These are phyloP conservation scores for Ganoderma sinense DNA, from an alignment of 1,284 basidiomycete genomes.

Conservation along the genomic window DNA sequence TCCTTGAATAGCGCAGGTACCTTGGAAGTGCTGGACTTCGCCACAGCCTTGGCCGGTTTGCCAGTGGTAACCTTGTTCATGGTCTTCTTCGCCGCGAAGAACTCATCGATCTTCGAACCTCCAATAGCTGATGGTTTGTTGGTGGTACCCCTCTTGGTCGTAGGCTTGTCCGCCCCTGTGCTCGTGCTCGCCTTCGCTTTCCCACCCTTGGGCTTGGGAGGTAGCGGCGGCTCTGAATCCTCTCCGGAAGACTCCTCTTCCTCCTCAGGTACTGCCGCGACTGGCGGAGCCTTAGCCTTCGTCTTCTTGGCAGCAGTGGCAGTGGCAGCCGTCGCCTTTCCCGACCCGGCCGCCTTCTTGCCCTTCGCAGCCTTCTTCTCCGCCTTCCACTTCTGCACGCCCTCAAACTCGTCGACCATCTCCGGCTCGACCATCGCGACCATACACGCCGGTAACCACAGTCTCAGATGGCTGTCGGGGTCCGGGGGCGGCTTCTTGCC, in stretches of 20 bases:
- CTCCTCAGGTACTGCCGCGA: conserved; percentile 18
- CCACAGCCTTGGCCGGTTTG: conserved; percentile 5
- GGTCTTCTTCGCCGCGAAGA: conserved; percentile 26
- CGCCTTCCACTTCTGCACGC: conserved; percentile 54
- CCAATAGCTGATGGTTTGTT: neutral
- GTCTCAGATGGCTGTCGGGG: conserved; percentile 58
- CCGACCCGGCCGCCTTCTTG: neutral
- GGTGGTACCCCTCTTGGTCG: neutral
- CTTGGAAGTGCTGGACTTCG: conserved; percentile 14
- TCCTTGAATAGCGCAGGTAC: conserved; percentile 30
- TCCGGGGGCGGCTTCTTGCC: conserved; percentile 52
- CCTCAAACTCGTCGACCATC: conserved; percentile 68
- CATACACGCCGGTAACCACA: conserved; percentile 84
- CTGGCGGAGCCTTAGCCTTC: conserved; percentile 12
- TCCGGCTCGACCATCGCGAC: conserved; percentile 69
- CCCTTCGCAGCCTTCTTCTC: conserved; percentile 44
- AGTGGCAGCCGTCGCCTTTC: conserved; percentile 18
- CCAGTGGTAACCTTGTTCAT: neutral
- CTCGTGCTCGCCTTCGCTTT: neutral
- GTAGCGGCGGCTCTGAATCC: neutral
- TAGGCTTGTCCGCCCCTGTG: conserved; percentile 1
- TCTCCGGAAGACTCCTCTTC: conserved; percentile 27
- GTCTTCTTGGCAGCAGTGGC: conserved; percentile 9
- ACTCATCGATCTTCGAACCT: conserved; percentile 15
- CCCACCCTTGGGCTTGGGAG: conserved; percentile 5